A percentile compares a stretch with the other conserved stretches of the same genome.
These are phyloP conservation scores for Yamadazyma oceani DNA, from an alignment of 1,139 yeast species.

Conservation along the genomic window DNA sequence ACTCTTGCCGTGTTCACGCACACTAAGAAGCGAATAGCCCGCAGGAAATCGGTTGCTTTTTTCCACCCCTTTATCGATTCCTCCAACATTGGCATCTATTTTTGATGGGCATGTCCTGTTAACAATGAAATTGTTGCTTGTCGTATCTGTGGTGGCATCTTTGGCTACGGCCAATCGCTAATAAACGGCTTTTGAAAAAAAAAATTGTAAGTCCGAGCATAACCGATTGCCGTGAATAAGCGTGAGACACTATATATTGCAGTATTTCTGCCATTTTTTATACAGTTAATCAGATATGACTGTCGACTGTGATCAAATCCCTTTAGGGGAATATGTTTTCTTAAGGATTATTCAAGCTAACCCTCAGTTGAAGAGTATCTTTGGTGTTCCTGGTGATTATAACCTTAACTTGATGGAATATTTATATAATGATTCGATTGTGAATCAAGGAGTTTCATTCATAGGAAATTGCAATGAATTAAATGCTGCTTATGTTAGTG, in stretches of 20 bases:
- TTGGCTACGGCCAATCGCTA: constrained; percentile 1
- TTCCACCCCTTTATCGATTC: too few relatives aligned
- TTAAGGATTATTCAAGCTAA: constrained; percentile 37
- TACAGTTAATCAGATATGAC: constrained; percentile 11
- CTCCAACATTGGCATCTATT: too few relatives aligned
- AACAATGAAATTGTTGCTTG: too few relatives aligned
- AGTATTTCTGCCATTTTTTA: too few relatives aligned
- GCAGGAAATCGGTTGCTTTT: too few relatives aligned
- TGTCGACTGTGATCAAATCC: constrained; percentile 17
- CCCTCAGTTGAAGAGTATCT: constrained; percentile 34
- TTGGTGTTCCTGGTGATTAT: constrained; percentile 47
- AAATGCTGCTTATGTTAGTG: constrained; percentile 68
- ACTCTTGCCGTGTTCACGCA: too few relatives aligned
- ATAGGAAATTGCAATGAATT: constrained; percentile 40
- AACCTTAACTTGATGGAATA: constrained; percentile 39
- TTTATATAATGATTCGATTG: constrained; percentile 27
- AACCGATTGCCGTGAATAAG: constrained; percentile 2
- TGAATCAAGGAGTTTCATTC: constrained; percentile 23
- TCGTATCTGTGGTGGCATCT: too few relatives aligned
- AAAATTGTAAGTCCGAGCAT: constrained; percentile 1
- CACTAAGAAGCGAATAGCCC: too few relatives aligned
- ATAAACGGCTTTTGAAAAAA: constrained; percentile 1
- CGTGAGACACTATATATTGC: constrained; percentile 1
- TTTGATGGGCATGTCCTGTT: too few relatives aligned
- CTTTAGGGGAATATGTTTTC: constrained; percentile 42